Conservation (phyloP, 2,329 filamentous ascomycete genomes). For the Lasiodiplodia hormozganensis region DNA sequence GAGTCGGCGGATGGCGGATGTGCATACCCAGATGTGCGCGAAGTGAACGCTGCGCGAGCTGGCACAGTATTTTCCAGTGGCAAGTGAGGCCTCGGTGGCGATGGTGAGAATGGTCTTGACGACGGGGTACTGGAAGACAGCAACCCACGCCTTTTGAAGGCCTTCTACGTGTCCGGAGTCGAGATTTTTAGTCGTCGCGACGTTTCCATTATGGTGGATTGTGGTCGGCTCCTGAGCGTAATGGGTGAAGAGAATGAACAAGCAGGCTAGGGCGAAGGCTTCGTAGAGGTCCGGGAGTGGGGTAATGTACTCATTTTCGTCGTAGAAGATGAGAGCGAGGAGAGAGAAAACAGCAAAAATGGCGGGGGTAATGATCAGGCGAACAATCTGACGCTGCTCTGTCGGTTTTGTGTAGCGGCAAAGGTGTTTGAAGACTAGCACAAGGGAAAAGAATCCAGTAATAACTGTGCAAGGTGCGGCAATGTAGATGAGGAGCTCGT, state of each 20-base stretch:
- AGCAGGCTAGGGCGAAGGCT: slow-evolving; percentile 37
- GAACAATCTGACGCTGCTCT: slow-evolving; percentile 41
- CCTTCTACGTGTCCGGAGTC: background rate
- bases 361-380: slow-evolving; percentile 37
- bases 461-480: slow-evolving; percentile 31
- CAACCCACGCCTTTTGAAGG: slow-evolving; percentile 35
- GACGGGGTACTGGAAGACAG: slow-evolving; percentile 40
- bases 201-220: no score
- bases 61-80: slow-evolving; percentile 35
- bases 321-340: slow-evolving; percentile 37
- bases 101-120: slow-evolving; percentile 35
- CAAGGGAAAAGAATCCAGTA: slow-evolving; percentile 33
- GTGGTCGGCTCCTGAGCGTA: background rate
- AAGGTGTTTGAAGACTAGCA: slow-evolving; percentile 37
- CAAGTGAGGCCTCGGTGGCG: slow-evolving; percentile 35
- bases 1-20: slow-evolving; percentile 20
- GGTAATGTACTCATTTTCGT: slow-evolving; percentile 37
- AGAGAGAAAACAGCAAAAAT: slow-evolving; percentile 35
- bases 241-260: slow-evolving; percentile 14
- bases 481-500: slow-evolving; percentile 33
- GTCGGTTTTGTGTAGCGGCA: slow-evolving; percentile 37
- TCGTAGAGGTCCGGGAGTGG: slow-evolving; percentile 39
- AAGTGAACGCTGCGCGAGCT: background rate
- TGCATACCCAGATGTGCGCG: slow-evolving; percentile 11
- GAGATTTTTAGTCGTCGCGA: no score